phyloP scores from a whole-genome alignment of 2,329 filamentous ascomycete species.

The Bertia moriformis region DNA sequence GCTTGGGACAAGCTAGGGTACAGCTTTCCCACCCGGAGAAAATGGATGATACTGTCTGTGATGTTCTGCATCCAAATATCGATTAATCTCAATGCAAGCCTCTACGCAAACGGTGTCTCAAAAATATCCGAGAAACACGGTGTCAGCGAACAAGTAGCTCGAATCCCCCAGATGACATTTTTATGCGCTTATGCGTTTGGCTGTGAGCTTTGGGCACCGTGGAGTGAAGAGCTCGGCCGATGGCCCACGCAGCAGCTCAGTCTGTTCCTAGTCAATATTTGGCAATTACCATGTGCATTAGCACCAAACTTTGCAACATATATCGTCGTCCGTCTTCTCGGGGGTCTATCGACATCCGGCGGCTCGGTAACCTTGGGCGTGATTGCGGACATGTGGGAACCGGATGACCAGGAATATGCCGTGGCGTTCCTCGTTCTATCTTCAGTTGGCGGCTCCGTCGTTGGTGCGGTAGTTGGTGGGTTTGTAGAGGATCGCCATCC shows the following conservation, averaged over 20 bases:
- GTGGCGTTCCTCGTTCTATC: constrained; percentile 67
- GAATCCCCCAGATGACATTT: constrained; percentile 65
- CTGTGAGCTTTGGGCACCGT: constrained; percentile 77
- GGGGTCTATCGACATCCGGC: constrained; percentile 57
- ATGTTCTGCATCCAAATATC: constrained; percentile 63
- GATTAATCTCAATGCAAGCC: constrained; percentile 67
- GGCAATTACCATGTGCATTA: constrained; percentile 57
- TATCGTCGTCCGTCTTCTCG: constrained; percentile 55
- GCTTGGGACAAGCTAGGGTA: constrained; percentile 55
- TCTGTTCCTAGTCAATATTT: constrained; percentile 64
- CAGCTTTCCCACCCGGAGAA: constrained; percentile 43
- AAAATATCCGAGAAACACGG: constrained; percentile 54
- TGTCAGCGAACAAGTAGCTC: constrained; percentile 54
- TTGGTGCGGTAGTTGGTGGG: constrained; percentile 67
- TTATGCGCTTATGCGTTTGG: constrained; percentile 70
- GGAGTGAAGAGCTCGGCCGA: constrained; percentile 70
- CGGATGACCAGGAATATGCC: constrained; percentile 59
- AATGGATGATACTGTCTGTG: constrained; percentile 60
- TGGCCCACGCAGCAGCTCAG: constrained; percentile 62
- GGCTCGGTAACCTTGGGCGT: constrained; percentile 62
- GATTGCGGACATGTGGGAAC: constrained; percentile 62
- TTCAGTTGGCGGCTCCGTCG: constrained; percentile 61
- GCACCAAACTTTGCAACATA: constrained; percentile 60
- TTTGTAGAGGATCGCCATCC: constrained; percentile 52
- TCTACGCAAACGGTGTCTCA: constrained; percentile 55